Percentiles rank a stretch among this genome's conserved stretches.
Conservation (phyloP, 2,329 filamentous ascomycete genomes). For the Trichoderma asperellum region DNA sequence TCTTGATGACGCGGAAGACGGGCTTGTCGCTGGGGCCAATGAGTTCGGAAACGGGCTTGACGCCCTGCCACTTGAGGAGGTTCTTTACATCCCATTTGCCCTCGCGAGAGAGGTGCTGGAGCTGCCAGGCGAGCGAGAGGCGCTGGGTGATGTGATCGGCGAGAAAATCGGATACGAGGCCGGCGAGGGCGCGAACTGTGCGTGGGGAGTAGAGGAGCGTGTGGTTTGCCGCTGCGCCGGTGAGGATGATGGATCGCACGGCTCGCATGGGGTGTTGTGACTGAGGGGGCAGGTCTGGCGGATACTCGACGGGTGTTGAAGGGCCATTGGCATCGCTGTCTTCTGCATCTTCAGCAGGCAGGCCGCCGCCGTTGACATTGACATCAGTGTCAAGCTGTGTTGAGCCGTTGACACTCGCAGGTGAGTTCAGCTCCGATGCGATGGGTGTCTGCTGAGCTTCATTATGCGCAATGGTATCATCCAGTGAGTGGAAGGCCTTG, state of each 20-base stretch:
- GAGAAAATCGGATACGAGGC: slow-evolving; percentile 82
- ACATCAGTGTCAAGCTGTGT: slow-evolving; percentile 35
- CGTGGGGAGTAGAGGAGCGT: slow-evolving; percentile 80
- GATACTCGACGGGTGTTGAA: slow-evolving; percentile 50
- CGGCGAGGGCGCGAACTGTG: slow-evolving; percentile 75
- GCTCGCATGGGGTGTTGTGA: slow-evolving; percentile 54
- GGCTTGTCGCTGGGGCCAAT: slow-evolving; percentile 61
- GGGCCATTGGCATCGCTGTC: slow-evolving; percentile 45
- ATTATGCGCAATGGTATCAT: slow-evolving; percentile 31
- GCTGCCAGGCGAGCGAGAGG: slow-evolving; percentile 84
- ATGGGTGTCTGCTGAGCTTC: slow-evolving; percentile 34
- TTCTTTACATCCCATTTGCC: slow-evolving; percentile 99
- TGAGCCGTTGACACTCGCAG: slow-evolving; percentile 52
- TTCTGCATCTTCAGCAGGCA: slow-evolving; percentile 40
- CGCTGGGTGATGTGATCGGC: slow-evolving; percentile 73
- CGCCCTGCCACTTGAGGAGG: slow-evolving; percentile 84
- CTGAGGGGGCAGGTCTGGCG: slow-evolving; percentile 51
- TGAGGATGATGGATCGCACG: slow-evolving; percentile 72
- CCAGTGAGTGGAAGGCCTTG: slow-evolving; percentile 40
- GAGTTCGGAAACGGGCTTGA: slow-evolving; percentile 74
- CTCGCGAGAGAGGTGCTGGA: slow-evolving; percentile 83
- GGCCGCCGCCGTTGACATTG: slow-evolving; percentile 8
- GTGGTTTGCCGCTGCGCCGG: slow-evolving; percentile 79
- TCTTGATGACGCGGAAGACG: slow-evolving; percentile 89
- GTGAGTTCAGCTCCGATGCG: slow-evolving; percentile 49